Percentiles rank a stretch among this genome's conserved stretches.
These are phyloP conservation scores for Debaryomycetaceae sp. DNA, from an alignment of 1,139 yeast species.

Conservation along the genomic window DNA sequence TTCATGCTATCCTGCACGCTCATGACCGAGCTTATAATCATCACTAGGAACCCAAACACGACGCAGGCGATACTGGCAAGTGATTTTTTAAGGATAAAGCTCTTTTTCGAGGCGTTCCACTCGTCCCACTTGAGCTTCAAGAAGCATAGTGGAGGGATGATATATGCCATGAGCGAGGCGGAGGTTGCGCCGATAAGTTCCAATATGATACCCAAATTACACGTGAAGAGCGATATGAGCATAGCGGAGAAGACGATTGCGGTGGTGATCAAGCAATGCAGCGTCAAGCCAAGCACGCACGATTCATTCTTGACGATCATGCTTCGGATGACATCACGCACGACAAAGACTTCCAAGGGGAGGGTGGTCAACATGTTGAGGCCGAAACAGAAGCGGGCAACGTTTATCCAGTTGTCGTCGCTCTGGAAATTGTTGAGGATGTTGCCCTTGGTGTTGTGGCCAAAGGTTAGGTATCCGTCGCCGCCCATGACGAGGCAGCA, in stretches of 20 bases:
- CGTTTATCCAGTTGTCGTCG: constrained; percentile 60
- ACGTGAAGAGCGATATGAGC: constrained; percentile 68
- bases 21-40: constrained; percentile 70
- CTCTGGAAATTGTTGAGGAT: constrained; percentile 76
- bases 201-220: constrained; percentile 79
- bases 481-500: constrained; percentile 75
- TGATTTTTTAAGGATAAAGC: constrained; percentile 20
- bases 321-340: constrained; percentile 74
- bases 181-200: constrained; percentile 90
- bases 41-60: constrained; percentile 61
- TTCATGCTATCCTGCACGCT: constrained; percentile 48
- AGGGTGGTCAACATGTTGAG: constrained; percentile 89
- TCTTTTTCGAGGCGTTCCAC: constrained; percentile 29
- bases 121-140: constrained; percentile 49
- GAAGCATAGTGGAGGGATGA: constrained; percentile 79
- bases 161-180: constrained; percentile 87
- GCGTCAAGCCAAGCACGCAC: constrained; percentile 27
- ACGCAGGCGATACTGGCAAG: constrained; percentile 54
- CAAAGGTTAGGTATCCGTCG: constrained; percentile 68
- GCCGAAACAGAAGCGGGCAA: constrained; percentile 88
- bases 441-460: constrained; percentile 74
- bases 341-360: constrained; percentile 83
- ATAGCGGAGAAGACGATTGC: constrained; percentile 58
- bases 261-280: constrained; percentile 62
- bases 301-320: constrained; percentile 17